A percentile compares a stretch with the other conserved stretches of the same genome.
phyloP scores from a whole-genome alignment of 495 filamentous ascomycete genomes.

The Aspergillus sclerotioniger region DNA sequence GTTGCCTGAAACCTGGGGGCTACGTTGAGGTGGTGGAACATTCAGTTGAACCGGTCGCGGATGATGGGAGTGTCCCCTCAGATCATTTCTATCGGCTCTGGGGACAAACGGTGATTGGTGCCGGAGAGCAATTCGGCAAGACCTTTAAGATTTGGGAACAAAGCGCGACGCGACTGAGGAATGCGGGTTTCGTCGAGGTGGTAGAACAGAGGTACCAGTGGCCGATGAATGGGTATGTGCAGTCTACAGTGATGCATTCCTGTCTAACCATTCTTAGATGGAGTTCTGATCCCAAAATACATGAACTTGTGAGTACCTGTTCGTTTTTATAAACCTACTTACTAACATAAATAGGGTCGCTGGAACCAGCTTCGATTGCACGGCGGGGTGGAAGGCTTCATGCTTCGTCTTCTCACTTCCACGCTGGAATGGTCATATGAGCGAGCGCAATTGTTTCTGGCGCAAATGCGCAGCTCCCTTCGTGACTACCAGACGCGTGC shows the following conservation, averaged over 20 bases:
- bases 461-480: conserved; percentile 23
- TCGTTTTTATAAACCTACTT: background rate
- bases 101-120: conserved; percentile 50
- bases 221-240: conserved; percentile 40
- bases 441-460: conserved; percentile 23
- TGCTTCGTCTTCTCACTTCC: conserved; percentile 60
- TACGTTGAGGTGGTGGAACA: conserved; percentile 64
- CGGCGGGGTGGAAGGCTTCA: conserved; percentile 57
- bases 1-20: conserved; percentile 59
- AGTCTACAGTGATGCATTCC: background rate
- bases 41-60: conserved; percentile 44
- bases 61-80: conserved; percentile 47
- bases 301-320: conserved; percentile 46
- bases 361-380: conserved; percentile 60
- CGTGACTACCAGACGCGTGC: conserved; percentile 24
- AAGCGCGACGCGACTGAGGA: conserved; percentile 31
- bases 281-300: conserved; percentile 62
- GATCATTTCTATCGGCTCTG: conserved; percentile 54
- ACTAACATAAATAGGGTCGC: conserved; percentile 38
- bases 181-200: conserved; percentile 59
- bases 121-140: conserved; percentile 49
- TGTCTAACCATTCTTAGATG: conserved; percentile 44
- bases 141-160: conserved; percentile 47
- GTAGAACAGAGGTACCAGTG: conserved; percentile 58
- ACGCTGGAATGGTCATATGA: conserved; percentile 38